These are phyloP conservation scores for Aspergillus persii DNA, from an alignment of 2,329 filamentous ascomycete genomes.

Conservation along the genomic window DNA sequence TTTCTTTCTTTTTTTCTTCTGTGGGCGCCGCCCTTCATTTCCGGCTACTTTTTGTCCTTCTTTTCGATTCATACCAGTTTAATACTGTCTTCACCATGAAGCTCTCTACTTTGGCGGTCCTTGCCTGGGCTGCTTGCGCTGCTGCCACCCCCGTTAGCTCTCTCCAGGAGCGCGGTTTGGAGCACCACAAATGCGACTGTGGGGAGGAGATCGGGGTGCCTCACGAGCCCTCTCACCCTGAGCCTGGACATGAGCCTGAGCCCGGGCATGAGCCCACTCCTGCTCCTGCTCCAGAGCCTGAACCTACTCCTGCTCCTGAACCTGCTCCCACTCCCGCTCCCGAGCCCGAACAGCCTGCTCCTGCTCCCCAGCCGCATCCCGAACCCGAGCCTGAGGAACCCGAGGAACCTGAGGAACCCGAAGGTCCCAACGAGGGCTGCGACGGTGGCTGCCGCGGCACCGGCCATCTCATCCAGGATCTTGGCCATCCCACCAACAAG, in stretches of 20 bases:
- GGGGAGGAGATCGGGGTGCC: slow-evolving; percentile 6
- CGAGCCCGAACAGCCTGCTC: neutral
- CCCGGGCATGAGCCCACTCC: neutral
- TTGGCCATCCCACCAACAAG: slow-evolving; percentile 31
- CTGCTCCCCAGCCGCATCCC: neutral
- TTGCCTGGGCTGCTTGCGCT: slow-evolving; percentile 15
- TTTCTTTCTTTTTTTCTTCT: neutral
- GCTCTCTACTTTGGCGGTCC: slow-evolving; percentile 15
- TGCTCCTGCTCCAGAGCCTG: neutral
- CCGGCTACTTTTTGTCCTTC: neutral
- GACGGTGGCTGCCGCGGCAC: slow-evolving; percentile 19
- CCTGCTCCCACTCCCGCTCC: slow-evolving; percentile 1
- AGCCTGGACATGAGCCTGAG: no score
- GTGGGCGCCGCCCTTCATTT: neutral
- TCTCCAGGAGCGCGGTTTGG: slow-evolving; percentile 2
- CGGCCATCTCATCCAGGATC: slow-evolving; percentile 31
- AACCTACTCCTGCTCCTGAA: neutral
- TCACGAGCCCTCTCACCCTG: neutral
- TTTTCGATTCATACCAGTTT: slow-evolving; percentile 1
- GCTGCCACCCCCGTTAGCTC: slow-evolving; percentile 15
- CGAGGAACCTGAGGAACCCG: neutral
- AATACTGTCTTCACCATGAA: slow-evolving; percentile 16
- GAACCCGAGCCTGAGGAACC: neutral
- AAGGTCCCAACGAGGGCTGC: slow-evolving; percentile 7
- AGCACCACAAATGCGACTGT: slow-evolving; percentile 10